Evolutionary conservation across 208 protist species (phyloP), one percentile per base, ranked within the genome.

Genomic region (Tritrichomonas foetus): DNA sequence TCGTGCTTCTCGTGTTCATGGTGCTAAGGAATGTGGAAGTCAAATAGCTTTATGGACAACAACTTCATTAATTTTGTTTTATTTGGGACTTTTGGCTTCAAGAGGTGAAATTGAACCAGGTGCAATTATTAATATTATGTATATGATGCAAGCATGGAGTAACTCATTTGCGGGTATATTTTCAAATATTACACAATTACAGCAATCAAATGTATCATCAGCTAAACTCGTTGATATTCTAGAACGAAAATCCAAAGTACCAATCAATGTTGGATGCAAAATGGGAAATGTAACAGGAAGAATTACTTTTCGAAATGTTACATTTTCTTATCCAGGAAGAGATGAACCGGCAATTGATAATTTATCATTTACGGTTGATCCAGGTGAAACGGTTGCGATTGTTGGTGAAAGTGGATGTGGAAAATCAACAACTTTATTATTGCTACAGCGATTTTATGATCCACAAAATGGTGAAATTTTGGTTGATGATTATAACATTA

Each of bases 361-460:
- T 61, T 16, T 61, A 22, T 61, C 53, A 61, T 69, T 69, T 69
- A 69, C 11, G 20, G 47, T 95, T 64, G 5, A 41, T 8, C 57
- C 95, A 22, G 94, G 94, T 41, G 66, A 78, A 94, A 93, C 93
- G n/a, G 41, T 55, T 78, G 95, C 95, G 3, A 80, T 95, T 3
- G 94, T 95, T 66, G 95, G 95, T 69, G 69, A 44, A 41, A 55
- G 49, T 13, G 57, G 69, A 3, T 49, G 69, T 53, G 95, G 95
- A 50, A 95, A 95, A 93, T 94, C 92, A 53, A 95, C 95, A 39
- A 66, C 92, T 39, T 49, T 94, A 30, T 8, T 49, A 47, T 96
- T 99, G 8, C 93, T 99, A 69, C 98, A 97, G 93, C 97, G 98
- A 94, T 99, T 99, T 95, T 99, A 97, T 95, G 97, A 98, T 80